Conservation (phyloP, 306 rosid species). For the Cucumis melo region DNA sequence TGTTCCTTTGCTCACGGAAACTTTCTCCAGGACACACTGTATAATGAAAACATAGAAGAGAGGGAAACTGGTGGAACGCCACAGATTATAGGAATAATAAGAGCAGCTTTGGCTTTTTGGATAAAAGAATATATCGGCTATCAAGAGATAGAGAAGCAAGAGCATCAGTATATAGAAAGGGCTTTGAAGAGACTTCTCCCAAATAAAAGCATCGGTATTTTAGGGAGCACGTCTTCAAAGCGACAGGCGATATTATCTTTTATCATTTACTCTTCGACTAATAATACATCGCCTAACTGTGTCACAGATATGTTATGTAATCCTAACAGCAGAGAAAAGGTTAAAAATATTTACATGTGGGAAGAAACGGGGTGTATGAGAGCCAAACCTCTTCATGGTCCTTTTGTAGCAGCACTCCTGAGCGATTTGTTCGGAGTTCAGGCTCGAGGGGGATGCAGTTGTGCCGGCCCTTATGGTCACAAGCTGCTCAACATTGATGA, state of each 20-base stretch:
- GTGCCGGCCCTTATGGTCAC: constrained; percentile 93
- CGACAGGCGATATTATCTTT: constrained; percentile 71
- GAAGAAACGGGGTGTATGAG: constrained; percentile 38
- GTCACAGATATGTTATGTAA: background rate
- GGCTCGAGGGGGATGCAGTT: constrained; percentile 80
- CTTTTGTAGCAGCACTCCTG: constrained; percentile 56
- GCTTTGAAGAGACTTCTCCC: constrained; percentile 45
- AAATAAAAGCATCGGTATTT: constrained; percentile 37
- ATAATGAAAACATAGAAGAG: constrained; percentile 54
- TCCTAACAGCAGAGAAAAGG: background rate
- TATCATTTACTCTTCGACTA: constrained; percentile 39
- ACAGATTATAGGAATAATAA: constrained; percentile 61
- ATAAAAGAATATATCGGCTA: constrained; percentile 56
- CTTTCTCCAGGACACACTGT: constrained; percentile 61
- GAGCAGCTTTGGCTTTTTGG: constrained; percentile 87
- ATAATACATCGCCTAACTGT: constrained; percentile 17
- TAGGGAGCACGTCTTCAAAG: constrained; percentile 42
- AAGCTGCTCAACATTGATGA: constrained; percentile 41
- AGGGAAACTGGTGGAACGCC: constrained; percentile 89
- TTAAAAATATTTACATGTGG: constrained; percentile 35
- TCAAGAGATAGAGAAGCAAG: constrained; percentile 47
- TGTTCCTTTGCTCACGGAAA: background rate
- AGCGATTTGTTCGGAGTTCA: constrained; percentile 81
- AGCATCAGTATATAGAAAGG: constrained; percentile 28
- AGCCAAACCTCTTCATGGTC: constrained; percentile 66